Conservation (phyloP, 345 rosid genomes). For the Salix viminalis region DNA sequence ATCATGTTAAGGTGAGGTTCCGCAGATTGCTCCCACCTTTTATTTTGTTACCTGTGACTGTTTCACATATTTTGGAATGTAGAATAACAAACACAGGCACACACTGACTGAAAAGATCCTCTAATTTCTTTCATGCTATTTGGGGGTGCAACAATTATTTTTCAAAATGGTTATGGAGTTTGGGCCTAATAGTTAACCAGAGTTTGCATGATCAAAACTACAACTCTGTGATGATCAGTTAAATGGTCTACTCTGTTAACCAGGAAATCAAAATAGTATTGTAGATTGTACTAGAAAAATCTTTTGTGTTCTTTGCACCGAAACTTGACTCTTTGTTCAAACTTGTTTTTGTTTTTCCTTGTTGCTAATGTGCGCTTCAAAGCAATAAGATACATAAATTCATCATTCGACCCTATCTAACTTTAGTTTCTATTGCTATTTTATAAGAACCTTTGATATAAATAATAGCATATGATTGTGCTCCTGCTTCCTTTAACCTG, state of each 20-base stretch:
- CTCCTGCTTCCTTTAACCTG: neutral
- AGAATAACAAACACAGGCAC: neutral
- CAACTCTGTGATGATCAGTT: neutral
- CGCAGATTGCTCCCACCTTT: neutral
- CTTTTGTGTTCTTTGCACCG: neutral
- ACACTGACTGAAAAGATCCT: neutral
- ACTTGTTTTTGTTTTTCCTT: neutral
- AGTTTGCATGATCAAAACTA: neutral
- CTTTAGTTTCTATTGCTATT: neutral
- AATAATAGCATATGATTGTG: neutral
- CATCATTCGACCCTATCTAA: neutral
- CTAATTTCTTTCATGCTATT: neutral
- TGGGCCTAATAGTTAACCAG: neutral
- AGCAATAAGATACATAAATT: neutral
- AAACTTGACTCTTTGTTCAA: neutral
- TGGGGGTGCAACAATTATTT: neutral
- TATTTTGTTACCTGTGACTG: neutral
- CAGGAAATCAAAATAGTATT: neutral
- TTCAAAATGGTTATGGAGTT: neutral
- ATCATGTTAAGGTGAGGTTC: conserved; percentile 79
- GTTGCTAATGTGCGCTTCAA: neutral
- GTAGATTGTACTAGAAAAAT: neutral
- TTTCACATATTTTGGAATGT: neutral
- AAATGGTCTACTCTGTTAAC: neutral
- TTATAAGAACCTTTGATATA: neutral